Conservation (phyloP, 2,329 filamentous ascomycete genomes). For the Aureobasidium sp. region DNA sequence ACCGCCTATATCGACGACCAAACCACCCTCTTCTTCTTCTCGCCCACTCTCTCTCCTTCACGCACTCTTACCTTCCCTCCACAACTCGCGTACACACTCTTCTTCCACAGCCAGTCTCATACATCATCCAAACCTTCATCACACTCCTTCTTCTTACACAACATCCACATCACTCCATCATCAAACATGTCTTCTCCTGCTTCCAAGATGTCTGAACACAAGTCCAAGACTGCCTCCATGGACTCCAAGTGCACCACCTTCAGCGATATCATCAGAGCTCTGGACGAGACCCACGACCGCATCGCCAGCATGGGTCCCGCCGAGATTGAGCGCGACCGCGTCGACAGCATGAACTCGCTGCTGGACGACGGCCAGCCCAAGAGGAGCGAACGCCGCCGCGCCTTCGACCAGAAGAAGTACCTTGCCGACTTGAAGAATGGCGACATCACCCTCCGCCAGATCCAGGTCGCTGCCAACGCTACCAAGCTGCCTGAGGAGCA, state of each 20-base stretch:
- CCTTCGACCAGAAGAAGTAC: constrained; percentile 2
- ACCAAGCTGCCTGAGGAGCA: constrained; percentile 12
- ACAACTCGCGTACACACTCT: background rate
- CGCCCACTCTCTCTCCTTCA: background rate
- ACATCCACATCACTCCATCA: background rate
- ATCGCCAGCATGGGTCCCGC: background rate
- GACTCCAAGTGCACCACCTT: background rate
- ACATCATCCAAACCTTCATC: background rate
- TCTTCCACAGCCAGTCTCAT: background rate
- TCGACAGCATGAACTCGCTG: background rate
- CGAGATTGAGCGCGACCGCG: background rate
- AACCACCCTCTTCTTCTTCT: background rate
- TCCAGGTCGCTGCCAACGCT: background rate
- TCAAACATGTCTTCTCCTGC: background rate
- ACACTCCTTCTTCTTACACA: background rate
- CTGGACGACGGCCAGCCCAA: background rate
- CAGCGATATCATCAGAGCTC: background rate
- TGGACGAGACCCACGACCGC: background rate
- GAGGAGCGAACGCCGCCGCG: background rate
- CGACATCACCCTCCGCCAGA: background rate
- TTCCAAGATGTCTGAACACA: background rate
- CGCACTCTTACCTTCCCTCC: background rate
- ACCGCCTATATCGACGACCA: background rate
- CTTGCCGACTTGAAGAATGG: background rate
- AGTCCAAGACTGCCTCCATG: background rate